Percentiles rank a stretch among this genome's conserved stretches.
Conservation (phyloP, 179 eudicot species). For the Corrigiola litoralis region DNA sequence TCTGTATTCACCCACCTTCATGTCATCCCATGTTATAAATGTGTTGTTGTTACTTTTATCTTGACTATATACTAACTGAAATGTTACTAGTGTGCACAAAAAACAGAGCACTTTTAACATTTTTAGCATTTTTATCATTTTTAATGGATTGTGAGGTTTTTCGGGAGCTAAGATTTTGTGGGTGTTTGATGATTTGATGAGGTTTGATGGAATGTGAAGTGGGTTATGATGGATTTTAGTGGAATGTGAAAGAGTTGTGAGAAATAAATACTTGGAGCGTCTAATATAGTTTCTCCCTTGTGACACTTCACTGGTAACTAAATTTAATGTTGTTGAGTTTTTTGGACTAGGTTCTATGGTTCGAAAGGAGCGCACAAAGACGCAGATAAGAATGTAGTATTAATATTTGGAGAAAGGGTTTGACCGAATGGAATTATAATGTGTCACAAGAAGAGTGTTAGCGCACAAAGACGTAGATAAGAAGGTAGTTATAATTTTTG, state of each 20-base stretch:
- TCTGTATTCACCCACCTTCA: slow-evolving; percentile 35
- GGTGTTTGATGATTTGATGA: slow-evolving; percentile 12
- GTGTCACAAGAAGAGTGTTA: too few relatives aligned
- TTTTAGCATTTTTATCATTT: neutral
- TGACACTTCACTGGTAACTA: slow-evolving; percentile 26
- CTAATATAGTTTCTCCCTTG: slow-evolving; percentile 16
- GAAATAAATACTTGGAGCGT: slow-evolving; percentile 31
- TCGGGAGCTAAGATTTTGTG: slow-evolving; percentile 13
- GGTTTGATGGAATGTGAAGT: slow-evolving; percentile 22
- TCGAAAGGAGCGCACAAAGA: too few relatives aligned
- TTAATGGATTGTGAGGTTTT: neutral
- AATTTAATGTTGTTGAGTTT: neutral
- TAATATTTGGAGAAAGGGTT: neutral
- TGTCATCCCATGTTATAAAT: slow-evolving; percentile 66
- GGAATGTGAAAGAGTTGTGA: slow-evolving; percentile 26
- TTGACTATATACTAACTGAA: too few relatives aligned
- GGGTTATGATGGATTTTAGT: slow-evolving; percentile 24
- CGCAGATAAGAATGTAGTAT: neutral
- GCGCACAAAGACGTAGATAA: too few relatives aligned
- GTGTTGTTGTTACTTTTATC: too few relatives aligned
- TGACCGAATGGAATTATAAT: too few relatives aligned
- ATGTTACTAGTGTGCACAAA: too few relatives aligned
- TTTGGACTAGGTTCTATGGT: too few relatives aligned
- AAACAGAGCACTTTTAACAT: too few relatives aligned
- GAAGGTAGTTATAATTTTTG: neutral